Percentiles rank a stretch among this genome's conserved stretches.
Evolutionary conservation across 768 basidiomycete species (phyloP).

Genomic region (Serendipita indica): DNA sequence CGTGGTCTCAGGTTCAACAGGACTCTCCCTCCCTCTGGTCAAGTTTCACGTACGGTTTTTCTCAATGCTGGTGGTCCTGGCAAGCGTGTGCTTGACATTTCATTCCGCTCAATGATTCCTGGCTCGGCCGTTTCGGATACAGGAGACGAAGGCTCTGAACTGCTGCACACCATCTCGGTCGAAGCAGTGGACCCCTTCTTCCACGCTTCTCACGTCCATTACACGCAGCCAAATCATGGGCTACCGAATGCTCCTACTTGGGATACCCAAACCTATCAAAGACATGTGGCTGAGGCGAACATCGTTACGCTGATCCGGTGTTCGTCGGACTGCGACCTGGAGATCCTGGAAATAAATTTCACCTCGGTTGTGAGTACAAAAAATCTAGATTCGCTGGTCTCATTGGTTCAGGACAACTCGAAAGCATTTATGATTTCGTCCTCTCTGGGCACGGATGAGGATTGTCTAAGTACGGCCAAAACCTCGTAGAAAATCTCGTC

Average conservation of each 20-base stretch:
- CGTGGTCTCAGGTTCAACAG: slow-evolving; percentile 57
- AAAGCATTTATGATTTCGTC: no score
- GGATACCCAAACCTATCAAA: slow-evolving; percentile 42
- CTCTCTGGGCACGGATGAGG: no score
- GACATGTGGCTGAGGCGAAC: slow-evolving; percentile 40
- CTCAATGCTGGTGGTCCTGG: slow-evolving; percentile 47
- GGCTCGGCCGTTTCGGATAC: slow-evolving; percentile 17
- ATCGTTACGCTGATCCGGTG: slow-evolving; percentile 39
- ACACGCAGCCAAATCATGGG: slow-evolving; percentile 30
- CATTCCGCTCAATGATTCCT: slow-evolving; percentile 42
- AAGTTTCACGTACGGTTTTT: slow-evolving; percentile 48
- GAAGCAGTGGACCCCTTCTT: slow-evolving; percentile 51
- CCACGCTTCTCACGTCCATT: slow-evolving; percentile 38
- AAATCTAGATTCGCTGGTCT: no score
- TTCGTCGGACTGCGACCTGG: slow-evolving; percentile 40
- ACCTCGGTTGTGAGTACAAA: slow-evolving; percentile 36
- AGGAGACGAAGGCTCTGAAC: slow-evolving; percentile 35
- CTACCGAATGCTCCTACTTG: slow-evolving; percentile 37
- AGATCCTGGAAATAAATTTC: slow-evolving; percentile 35
- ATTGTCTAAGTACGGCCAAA: no score
- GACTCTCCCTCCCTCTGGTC: slow-evolving; percentile 40
- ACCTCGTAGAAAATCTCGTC: no score
- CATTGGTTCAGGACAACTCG: no score
- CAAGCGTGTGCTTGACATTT: slow-evolving; percentile 65
- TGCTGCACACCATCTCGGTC: slow-evolving; percentile 49